phyloP scores from a whole-genome alignment of 2,329 filamentous ascomycete species.

The Talaromyces sp. region DNA sequence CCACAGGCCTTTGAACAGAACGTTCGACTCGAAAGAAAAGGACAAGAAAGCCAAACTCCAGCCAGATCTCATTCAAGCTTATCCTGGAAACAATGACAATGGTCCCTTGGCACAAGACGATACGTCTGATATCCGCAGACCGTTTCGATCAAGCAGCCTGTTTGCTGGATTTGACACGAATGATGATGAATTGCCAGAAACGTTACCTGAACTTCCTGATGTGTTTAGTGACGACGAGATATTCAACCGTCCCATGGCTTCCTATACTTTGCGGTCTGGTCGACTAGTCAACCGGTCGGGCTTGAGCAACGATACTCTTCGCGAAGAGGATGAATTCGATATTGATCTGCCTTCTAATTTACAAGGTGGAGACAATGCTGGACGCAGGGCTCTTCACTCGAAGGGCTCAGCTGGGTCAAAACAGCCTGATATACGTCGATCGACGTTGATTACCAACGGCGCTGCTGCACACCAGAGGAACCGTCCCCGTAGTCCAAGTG shows the following conservation, averaged over 20 bases:
- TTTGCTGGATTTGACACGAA: conserved; percentile 79
- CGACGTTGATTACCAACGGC: conserved; percentile 76
- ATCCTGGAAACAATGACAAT: conserved; percentile 78
- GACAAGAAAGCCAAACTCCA: conserved; percentile 40
- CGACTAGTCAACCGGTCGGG: conserved; percentile 39
- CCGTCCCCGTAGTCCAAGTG: conserved; percentile 53
- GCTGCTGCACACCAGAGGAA: conserved; percentile 66
- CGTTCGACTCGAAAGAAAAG: conserved; percentile 34
- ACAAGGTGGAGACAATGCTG: conserved; percentile 19
- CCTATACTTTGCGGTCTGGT: conserved; percentile 42
- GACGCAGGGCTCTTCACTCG: conserved; percentile 34
- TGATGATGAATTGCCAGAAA: conserved; percentile 41
- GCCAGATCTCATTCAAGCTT: conserved; percentile 58
- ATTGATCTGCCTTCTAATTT: conserved; percentile 23
- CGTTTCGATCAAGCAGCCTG: conserved; percentile 76
- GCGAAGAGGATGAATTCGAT: conserved; percentile 39
- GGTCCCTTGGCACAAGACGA: conserved; percentile 63
- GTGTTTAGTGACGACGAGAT: conserved; percentile 42
- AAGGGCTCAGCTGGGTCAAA: conserved; percentile 43
- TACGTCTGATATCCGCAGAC: conserved; percentile 61
- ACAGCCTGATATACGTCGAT: conserved; percentile 67
- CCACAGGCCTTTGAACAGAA: conserved; percentile 27
- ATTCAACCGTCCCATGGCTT: conserved; percentile 44
- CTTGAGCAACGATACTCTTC: conserved; percentile 33
- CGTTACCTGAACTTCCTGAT: conserved; percentile 33